Evolutionary conservation across 306 rosid genomes (phyloP), one percentile per base, ranked within the genome.

Genomic region (barrel medic (Medicago truncatula)): DNA sequence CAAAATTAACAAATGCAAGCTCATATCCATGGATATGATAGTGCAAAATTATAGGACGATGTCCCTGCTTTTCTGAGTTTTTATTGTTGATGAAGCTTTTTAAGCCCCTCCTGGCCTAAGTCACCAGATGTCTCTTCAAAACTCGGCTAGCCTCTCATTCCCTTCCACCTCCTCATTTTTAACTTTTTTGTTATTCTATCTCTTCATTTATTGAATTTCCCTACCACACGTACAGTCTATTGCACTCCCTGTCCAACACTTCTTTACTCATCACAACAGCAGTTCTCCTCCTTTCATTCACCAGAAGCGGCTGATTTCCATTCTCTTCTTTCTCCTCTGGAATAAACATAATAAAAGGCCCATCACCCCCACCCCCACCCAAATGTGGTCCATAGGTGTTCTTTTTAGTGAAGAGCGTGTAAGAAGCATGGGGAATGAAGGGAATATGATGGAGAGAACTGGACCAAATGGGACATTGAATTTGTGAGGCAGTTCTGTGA

Each of bases 11-110:
- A 18, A 70, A 70, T 60, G 65, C 43, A 13, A 8, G 8, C 66
- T 28, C 31, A 3, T 10, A 47, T 20, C 49, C 5, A 53, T 50
- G 58, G 3, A 18, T 50, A 16, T 60, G 28, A 14, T 69, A 65
- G 38, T 57, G 34, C 49, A 68, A 79, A 79, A 25, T 49, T 18
- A 40, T 62, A 9, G 56, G 75, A 69, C 49, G 59, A 36, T 34
- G 18, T 54, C 47, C 58, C 12, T 74, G 59, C 39, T 38, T 31
- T 60, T 66, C 7, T 15, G 9, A 61, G 25, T 20, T 44, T 67
- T 56, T n/a, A 39, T 53, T 52, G 31, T 28, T 54, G 28, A 8
- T 2, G 16, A 34, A 14, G 63, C 15, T 31, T 73, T 34, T 18
- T 73, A 17, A 14, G 56, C 67, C 34, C 31, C 31, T 28, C 31